Evolutionary conservation across 1,139 yeast species (phyloP).

Genomic region (Geotrichum australiense): DNA sequence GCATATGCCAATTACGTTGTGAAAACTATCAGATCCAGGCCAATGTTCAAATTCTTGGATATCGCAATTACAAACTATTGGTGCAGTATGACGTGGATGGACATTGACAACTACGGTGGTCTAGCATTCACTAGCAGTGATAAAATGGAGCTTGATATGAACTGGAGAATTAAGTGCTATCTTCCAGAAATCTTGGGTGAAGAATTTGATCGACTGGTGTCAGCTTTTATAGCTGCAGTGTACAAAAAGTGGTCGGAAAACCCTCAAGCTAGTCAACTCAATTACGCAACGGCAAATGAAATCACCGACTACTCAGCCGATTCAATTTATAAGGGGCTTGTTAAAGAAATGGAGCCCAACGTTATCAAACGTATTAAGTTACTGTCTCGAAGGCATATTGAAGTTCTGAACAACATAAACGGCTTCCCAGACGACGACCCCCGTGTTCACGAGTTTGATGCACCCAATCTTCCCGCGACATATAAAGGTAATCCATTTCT

Average conservation of each 20-base stretch:
- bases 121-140: conserved; percentile 39
- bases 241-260: conserved; percentile 42
- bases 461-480: conserved; percentile 4
- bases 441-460: conserved; percentile 37
- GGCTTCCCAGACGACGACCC: conserved; percentile 59
- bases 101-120: conserved; percentile 82
- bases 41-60: conserved; percentile 77
- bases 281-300: conserved; percentile 9
- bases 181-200: conserved; percentile 68
- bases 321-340: conserved; percentile 27
- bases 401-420: conserved; percentile 62
- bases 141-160: conserved; percentile 50
- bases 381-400: conserved; percentile 61
- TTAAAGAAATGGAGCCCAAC: conserved; percentile 52
- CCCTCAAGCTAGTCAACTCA: conserved; percentile 16
- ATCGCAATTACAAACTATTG: conserved; percentile 70
- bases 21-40: conserved; percentile 72
- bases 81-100: conserved; percentile 95
- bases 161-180: conserved; percentile 76
- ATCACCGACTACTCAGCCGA: conserved; percentile 18
- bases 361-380: conserved; percentile 60
- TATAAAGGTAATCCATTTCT: conserved; percentile 46
- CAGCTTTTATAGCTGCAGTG: conserved; percentile 67
- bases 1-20: conserved; percentile 88
- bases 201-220: conserved; percentile 85